A percentile compares a stretch with the other conserved stretches of the same genome.
Conservation (phyloP, 2,329 filamentous ascomycete genomes). For the Aspergillus chevalieri region DNA sequence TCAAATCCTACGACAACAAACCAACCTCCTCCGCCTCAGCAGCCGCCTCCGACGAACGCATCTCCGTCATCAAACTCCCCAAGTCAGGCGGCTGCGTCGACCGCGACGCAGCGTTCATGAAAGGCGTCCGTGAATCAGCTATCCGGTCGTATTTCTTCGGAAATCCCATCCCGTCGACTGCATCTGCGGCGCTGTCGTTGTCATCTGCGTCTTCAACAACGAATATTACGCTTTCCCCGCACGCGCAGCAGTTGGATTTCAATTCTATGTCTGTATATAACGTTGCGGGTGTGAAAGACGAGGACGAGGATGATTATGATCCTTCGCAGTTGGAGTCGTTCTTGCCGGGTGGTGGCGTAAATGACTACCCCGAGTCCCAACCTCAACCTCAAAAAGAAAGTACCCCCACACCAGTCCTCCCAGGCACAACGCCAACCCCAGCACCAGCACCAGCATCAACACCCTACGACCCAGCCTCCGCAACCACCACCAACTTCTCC, state of each 20-base stretch:
- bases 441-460: conserved; percentile 48
- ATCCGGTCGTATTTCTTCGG: conserved; percentile 96
- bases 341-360: conserved; percentile 26
- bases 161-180: conserved; percentile 44
- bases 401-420: conserved; percentile 14
- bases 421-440: conserved; percentile 51
- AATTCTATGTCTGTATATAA: conserved; percentile 67
- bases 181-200: conserved; percentile 27
- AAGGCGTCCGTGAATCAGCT: conserved; percentile 64
- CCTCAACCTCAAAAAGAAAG: conserved; percentile 13
- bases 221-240: conserved; percentile 72
- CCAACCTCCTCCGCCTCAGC: conserved; percentile 42
- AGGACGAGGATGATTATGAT: conserved; percentile 45
- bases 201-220: conserved; percentile 32
- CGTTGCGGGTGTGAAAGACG: conserved; percentile 51
- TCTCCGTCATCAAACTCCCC: conserved; percentile 71
- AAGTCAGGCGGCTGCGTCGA: conserved; percentile 81
- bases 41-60: conserved; percentile 53
- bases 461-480: conserved; percentile 75
- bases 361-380: conserved; percentile 14
- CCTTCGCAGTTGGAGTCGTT: conserved; percentile 31
- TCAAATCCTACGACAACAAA: conserved; percentile 57
- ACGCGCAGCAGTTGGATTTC: conserved; percentile 79
- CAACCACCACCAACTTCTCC: conserved; percentile 66
- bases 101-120: conserved; percentile 67